Evolutionary conservation across 306 rosid genomes (phyloP), one percentile per base, ranked within the genome.

Genomic region (Fragaria iinumae): DNA sequence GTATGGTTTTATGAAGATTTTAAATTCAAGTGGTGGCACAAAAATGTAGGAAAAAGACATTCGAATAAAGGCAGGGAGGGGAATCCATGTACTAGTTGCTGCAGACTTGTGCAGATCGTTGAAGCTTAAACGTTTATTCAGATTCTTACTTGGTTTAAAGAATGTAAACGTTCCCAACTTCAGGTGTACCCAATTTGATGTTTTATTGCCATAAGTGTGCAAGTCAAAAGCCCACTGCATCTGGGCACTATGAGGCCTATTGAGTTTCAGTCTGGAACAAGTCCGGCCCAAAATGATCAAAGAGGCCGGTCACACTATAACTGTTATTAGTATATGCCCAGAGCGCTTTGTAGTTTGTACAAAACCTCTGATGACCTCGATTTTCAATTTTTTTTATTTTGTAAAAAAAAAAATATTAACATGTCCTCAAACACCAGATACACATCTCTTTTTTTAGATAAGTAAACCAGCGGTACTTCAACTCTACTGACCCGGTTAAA

Each of bases 31-130:
- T 60, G 5, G 36, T 72, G 67, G 69, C 69, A 74, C 77, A 74
- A 74, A 74, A 44, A 59, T 74, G 18, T 59, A 43, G 69, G 69
- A 74, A 60, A 60, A 44, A 47, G 63, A 39, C 27, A 11, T 23
- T 56, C 21, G 2, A 2, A n/a, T 34, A 72, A 38, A 21, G 77
- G 8, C 29, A 11, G 32, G 18, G 36, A 8, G 3, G 18, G 36
- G 55, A 49, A 14, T 48, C 52, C 52, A 1, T 14, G 29, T 25
- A 25, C 67, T 29, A 13, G 29, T 57, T 0, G 66, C 23, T 1
- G 48, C 76, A 38, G 66, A 20, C 4, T 36, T 2, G 65, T 36
- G 20, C 38, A 55, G 27, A 5, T 72, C 5, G 9, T 48, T 4
- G 43, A 13, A 6, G n/a, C 43, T 71, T 48, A 48, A n/a, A 13